Percentiles rank a stretch among this genome's conserved stretches.
These are phyloP conservation scores for Dioscorea alata DNA, from an alignment of 106 monocot genomes.

Conservation along the genomic window DNA sequence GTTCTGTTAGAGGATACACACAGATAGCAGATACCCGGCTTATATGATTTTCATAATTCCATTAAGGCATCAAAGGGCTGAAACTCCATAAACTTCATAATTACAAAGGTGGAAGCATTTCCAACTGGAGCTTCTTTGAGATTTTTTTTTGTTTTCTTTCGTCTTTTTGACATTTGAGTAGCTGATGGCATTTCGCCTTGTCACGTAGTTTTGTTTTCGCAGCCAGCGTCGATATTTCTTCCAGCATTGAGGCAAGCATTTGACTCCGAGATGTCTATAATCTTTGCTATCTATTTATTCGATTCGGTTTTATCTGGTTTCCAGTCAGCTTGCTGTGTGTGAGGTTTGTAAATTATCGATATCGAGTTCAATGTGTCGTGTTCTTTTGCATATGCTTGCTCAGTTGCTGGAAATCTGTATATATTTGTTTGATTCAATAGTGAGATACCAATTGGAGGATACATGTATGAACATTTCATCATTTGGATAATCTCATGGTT, in stretches of 20 bases:
- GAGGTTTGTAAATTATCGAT: constrained; percentile 5
- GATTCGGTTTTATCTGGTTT: not conserved
- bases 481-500: not conserved
- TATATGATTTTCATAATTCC: not conserved
- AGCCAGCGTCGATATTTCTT: not conserved
- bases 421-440: not conserved
- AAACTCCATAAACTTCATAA: not conserved
- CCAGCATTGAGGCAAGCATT: not conserved
- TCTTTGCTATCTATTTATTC: not conserved
- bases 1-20: constrained; percentile 9
- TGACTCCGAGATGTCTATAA: not conserved
- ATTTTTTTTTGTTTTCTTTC: not conserved
- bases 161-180: too few relatives aligned
- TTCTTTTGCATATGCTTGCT: not conserved
- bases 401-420: constrained; percentile 4
- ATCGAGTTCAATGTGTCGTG: not conserved
- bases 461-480: not conserved
- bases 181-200: too few relatives aligned
- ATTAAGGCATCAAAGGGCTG: not conserved
- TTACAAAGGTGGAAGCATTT: not conserved
- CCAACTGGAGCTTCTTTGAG: not conserved
- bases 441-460: not conserved
- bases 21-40: constrained; percentile 1
- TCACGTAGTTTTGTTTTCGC: not conserved
- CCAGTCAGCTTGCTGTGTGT: not conserved